Percentiles rank a stretch among this genome's conserved stretches.
These are phyloP conservation scores for Puccinia polysora DNA, from an alignment of 1,284 basidiomycete genomes.

Conservation along the genomic window DNA sequence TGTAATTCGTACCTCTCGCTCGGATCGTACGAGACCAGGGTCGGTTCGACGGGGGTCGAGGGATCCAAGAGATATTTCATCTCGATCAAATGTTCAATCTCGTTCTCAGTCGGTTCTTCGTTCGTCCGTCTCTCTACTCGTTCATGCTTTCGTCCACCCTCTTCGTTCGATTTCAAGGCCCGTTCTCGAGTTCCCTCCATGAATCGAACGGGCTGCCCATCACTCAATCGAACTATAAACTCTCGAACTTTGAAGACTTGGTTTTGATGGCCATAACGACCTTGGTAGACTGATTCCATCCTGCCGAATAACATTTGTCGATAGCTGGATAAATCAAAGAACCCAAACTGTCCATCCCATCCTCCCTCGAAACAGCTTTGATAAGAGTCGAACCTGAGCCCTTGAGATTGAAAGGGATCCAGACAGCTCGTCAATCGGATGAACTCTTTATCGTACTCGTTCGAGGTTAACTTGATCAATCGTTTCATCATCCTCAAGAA, in stretches of 20 bases:
- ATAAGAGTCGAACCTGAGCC: constrained; percentile 48
- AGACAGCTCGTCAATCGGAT: constrained; percentile 48
- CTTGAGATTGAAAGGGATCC: constrained; percentile 46
- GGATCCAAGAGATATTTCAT: not conserved
- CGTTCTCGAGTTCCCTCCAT: constrained; percentile 43
- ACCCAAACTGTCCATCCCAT: constrained; percentile 52
- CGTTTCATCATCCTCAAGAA: constrained; percentile 32
- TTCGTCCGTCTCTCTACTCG: not conserved
- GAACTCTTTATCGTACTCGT: constrained; percentile 50
- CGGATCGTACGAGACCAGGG: not conserved
- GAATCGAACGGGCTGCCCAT: constrained; percentile 10
- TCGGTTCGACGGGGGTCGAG: not conserved
- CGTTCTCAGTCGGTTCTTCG: constrained; percentile 12
- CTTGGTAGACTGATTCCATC: constrained; percentile 50
- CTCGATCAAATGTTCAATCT: constrained; percentile 8
- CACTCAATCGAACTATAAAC: constrained; percentile 46
- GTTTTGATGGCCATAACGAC: constrained; percentile 52
- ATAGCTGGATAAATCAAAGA: constrained; percentile 52
- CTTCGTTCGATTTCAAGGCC: constrained; percentile 36
- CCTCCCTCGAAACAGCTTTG: constrained; percentile 49
- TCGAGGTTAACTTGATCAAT: constrained; percentile 44
- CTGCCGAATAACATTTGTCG: constrained; percentile 51
- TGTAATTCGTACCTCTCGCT: constrained; percentile 11
- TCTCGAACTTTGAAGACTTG: constrained; percentile 52
- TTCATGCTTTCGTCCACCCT: not conserved